Evolutionary conservation across 1,284 basidiomycete species (phyloP).

Genomic region (Ustilago trichophora): DNA sequence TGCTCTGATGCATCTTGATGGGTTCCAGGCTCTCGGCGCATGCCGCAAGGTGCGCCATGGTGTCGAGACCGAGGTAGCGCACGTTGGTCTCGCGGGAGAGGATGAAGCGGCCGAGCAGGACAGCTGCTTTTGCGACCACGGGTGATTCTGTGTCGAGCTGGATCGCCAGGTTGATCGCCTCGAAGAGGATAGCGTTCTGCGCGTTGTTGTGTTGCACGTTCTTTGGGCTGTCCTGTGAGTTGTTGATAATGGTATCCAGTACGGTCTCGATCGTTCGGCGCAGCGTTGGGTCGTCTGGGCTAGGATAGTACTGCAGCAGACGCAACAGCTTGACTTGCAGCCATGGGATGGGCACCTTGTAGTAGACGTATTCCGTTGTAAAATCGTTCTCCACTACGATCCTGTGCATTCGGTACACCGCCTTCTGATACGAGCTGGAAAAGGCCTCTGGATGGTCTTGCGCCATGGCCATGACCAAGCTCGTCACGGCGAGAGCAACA

Average conservation of each 20-base stretch:
- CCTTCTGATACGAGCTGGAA: conserved; percentile 89
- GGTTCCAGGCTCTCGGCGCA: conserved; percentile 82
- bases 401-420: conserved; percentile 85
- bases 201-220: conserved; percentile 99
- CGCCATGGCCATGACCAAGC: conserved; percentile 90
- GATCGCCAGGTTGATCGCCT: conserved; percentile 96
- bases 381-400: conserved; percentile 89
- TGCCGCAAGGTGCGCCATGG: conserved; percentile 96
- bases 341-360: conserved; percentile 97
- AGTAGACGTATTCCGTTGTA: conserved; percentile 88
- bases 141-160: conserved; percentile 92
- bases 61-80: conserved; percentile 94
- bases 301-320: conserved; percentile 92
- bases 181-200: conserved; percentile 96
- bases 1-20: conserved; percentile 93
- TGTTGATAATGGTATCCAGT: conserved; percentile 88
- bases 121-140: conserved; percentile 87
- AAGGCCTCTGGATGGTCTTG: conserved; percentile 92
- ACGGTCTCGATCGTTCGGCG: conserved; percentile 81
- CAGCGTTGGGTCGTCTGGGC: conserved; percentile 86
- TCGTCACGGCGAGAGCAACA: conserved; percentile 91
- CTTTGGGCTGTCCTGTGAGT: conserved; percentile 89
- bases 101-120: conserved; percentile 92
- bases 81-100: conserved; percentile 98
- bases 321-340: conserved; percentile 94